Evolutionary conservation across 345 rosid genomes (phyloP).

Genomic region (Murraya koenigii): DNA sequence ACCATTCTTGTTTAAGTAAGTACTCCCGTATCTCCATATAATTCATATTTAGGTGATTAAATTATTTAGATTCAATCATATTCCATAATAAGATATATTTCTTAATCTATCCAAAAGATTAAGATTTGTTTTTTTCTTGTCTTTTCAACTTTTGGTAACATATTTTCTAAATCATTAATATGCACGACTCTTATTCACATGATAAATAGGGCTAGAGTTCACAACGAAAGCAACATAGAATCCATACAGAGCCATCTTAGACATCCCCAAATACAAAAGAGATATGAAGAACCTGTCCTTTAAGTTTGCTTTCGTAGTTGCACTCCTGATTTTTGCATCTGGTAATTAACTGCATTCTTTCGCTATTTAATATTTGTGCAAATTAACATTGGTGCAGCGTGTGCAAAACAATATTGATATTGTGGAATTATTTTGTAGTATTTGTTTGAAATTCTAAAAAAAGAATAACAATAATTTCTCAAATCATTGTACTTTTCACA

Average conservation of each 20-base stretch:
- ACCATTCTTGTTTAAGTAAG: not conserved
- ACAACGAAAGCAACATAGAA: not conserved
- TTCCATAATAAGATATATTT: not conserved
- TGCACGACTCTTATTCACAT: not conserved
- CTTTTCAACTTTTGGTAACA: not conserved
- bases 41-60: not conserved
- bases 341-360: not conserved
- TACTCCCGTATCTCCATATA: not conserved
- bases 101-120: too few species aligned
- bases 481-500: not conserved
- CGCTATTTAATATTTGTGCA: not conserved
- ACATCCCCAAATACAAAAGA: too few species aligned
- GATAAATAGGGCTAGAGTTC: not conserved
- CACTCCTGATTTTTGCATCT: not conserved
- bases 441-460: too few species aligned
- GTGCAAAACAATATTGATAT: not conserved
- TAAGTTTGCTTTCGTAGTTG: not conserved
- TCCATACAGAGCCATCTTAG: too few species aligned
- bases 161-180: too few species aligned
- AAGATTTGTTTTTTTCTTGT: too few species aligned
- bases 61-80: not conserved
- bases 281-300: not conserved
- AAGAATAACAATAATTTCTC: too few species aligned
- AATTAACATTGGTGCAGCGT: too few species aligned
- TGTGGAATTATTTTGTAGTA: not conserved